These are phyloP conservation scores for Metarhizium brunneum DNA, from an alignment of 2,329 filamentous ascomycete genomes.

Conservation along the genomic window DNA sequence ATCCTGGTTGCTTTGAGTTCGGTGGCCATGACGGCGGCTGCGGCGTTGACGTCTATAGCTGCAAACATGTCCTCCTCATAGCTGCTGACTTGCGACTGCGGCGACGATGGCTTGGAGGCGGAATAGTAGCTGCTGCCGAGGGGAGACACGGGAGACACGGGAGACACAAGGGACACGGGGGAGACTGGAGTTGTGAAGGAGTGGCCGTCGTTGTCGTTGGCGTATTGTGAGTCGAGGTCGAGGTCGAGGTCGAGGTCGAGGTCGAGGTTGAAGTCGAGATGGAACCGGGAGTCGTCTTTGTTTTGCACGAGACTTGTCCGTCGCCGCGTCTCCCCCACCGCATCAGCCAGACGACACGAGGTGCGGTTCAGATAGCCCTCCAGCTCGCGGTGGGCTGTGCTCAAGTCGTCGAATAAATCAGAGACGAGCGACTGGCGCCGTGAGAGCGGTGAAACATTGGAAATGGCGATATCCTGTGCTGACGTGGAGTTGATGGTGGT, in stretches of 20 bases:
- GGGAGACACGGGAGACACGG: not conserved
- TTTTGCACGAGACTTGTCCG: not conserved
- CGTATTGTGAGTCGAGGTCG: conserved; percentile 5
- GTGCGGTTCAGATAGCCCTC: conserved; percentile 6
- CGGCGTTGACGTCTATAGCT: conserved; percentile 8
- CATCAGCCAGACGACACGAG: not conserved
- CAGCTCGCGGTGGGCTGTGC: conserved; percentile 8
- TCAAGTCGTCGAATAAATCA: conserved; percentile 10
- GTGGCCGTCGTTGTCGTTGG: not conserved
- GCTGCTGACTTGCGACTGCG: conserved; percentile 4
- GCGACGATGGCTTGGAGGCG: not conserved
- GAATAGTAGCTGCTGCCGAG: not conserved
- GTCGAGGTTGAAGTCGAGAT: not conserved
- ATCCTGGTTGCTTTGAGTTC: not conserved
- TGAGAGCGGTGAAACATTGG: not conserved
- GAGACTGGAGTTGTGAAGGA: not conserved
- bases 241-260: not conserved
- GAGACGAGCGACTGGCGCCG: conserved; percentile 3
- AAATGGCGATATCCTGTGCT: not conserved
- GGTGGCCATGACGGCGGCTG: conserved; percentile 3
- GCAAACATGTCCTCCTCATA: conserved; percentile 5
- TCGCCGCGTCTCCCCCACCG: not conserved
- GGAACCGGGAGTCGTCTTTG: not conserved
- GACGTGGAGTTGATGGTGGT: not conserved
- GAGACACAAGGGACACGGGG: not conserved